Percentiles rank a stretch among this genome's conserved stretches.
Conservation (phyloP, 768 basidiomycete genomes). For the Calocera cornea region DNA sequence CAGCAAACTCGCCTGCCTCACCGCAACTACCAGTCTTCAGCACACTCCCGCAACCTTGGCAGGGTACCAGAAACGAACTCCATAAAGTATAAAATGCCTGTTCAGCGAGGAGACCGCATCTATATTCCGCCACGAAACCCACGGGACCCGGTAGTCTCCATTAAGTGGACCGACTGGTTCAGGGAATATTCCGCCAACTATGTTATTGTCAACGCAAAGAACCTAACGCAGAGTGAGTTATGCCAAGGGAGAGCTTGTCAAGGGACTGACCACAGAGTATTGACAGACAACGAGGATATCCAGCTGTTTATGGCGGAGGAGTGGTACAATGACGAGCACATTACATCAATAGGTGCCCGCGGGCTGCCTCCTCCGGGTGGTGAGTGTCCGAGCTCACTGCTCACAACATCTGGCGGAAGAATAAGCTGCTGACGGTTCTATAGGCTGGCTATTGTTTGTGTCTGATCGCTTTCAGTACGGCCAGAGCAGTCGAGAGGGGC, state of each 20-base stretch:
- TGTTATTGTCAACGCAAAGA: background rate
- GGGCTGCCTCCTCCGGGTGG: background rate
- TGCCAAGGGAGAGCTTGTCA: background rate
- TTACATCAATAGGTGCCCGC: background rate
- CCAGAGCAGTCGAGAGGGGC: background rate
- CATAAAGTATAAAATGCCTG: background rate
- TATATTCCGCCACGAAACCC: background rate
- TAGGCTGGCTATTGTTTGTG: background rate
- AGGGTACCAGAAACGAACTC: background rate
- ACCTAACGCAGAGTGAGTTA: background rate
- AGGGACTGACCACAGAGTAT: background rate
- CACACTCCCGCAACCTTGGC: background rate
- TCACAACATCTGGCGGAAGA: no score
- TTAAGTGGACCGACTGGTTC: conserved; percentile 1
- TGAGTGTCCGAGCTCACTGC: no score
- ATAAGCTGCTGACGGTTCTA: no score
- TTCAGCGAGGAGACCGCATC: background rate
- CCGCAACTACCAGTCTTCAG: background rate
- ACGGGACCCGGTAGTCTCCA: background rate
- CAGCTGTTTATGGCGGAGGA: background rate
- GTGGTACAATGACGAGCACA: background rate
- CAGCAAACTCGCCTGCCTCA: background rate
- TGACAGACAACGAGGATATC: background rate
- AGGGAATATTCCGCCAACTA: conserved; percentile 2
- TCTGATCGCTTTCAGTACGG: background rate